Base-by-base conservation (phyloP, 495 filamentous ascomycete species). In the Venustampulla echinocandica region DNA sequence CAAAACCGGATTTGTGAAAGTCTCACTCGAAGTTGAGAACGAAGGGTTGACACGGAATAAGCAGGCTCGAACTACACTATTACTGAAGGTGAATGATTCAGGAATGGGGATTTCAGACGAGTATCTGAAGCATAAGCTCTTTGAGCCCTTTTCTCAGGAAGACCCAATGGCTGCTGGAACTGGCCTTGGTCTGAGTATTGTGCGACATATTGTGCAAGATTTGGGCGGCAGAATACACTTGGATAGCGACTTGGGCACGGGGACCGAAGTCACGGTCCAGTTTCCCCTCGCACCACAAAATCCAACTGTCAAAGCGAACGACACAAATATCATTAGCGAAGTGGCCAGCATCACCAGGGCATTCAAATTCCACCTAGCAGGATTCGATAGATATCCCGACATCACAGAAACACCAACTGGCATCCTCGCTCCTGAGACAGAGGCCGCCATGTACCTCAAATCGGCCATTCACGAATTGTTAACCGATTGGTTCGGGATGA, bases 91-190 rank as follows among this genome's bases (percentile, higher is more conserved):
- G 23, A 56, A 54, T 15, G 57, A 58, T 40, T 58, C 59, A 3
- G 61, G 62, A 3, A 57, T 53, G 14, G 85, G 85, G 10, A 89
- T 90, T 39, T 75, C 71, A 0, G 63, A 75, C 11, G 79, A 83
- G 13, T 90, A 79, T 54, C 62, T 89, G n/a, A 71, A 74, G 15
- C 71, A 81, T 37, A 68, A 73, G 10, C 60, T 87, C 0, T 90
- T 79, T 56, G 76, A 73, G 10, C 81, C 84, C 0, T 90, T 89
- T 50, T 64, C 76, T 0, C 85, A 90, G 47, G 84, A 89, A 57
- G 73, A 85, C 50, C 63, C 67, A 1, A 67, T 84, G 10, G 70
- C 76, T 0, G 69, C 75, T 9, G 85, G 85, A 10, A 77, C 81
- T 5, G 85, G 85, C 1, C 69, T 87, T 1, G 83, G 83, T 0